A percentile compares a stretch with the other conserved stretches of the same genome.
These are phyloP conservation scores for Zasmidium cellare DNA, from an alignment of 2,329 filamentous ascomycete species.

Conservation along the genomic window DNA sequence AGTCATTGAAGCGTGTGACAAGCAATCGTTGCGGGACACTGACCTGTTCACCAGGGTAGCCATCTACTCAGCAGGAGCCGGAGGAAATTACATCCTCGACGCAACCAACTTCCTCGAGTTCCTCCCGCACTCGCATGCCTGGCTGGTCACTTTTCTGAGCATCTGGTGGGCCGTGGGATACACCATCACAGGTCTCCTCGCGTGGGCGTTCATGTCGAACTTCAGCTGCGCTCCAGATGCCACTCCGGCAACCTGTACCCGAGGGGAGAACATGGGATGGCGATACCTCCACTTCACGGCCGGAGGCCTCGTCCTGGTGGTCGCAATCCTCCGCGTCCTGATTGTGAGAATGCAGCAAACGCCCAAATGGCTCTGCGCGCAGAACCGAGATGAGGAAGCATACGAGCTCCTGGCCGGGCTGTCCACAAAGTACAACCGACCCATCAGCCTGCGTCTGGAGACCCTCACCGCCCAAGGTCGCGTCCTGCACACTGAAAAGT, in stretches of 20 bases:
- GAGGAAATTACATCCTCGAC: conserved; percentile 32
- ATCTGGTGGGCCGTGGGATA: conserved; percentile 30
- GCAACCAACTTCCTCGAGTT: conserved; percentile 31
- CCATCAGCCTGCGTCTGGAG: conserved; percentile 19
- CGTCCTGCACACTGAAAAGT: conserved; percentile 28
- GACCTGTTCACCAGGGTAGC: conserved; percentile 13
- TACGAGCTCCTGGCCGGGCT: conserved; percentile 20
- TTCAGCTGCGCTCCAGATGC: conserved; percentile 6
- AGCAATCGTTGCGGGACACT: not conserved
- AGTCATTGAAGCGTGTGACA: not conserved
- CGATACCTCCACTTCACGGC: conserved; percentile 28
- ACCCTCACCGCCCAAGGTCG: conserved; percentile 22
- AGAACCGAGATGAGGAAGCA: conserved; percentile 28
- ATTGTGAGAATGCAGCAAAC: conserved; percentile 27
- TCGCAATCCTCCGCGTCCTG: conserved; percentile 22
- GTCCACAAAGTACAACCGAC: conserved; percentile 21
- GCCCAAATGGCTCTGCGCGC: conserved; percentile 25
- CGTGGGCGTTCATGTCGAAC: conserved; percentile 44
- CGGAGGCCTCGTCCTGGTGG: conserved; percentile 23
- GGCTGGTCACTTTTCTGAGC: conserved; percentile 28
- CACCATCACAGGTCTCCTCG: conserved; percentile 26
- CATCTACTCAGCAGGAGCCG: conserved; percentile 28
- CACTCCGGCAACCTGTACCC: conserved; percentile 7
- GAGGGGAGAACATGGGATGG: conserved; percentile 28
- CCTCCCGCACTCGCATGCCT: conserved; percentile 23